phyloP scores from a whole-genome alignment of 306 rosid species.

The Benincasa hispida region DNA sequence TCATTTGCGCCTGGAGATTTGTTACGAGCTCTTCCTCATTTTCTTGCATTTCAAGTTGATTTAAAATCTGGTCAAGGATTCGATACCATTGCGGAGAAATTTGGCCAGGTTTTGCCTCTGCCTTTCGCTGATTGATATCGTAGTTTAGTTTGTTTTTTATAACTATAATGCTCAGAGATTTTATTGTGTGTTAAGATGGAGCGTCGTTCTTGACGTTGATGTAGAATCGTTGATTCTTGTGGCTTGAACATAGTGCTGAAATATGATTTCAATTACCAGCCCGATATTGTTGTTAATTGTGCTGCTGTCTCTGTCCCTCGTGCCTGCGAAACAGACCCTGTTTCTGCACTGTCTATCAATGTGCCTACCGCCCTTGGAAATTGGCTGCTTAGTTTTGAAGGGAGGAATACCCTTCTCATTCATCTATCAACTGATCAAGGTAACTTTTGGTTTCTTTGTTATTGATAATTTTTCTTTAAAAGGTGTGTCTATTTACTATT shows the following conservation, averaged over 20 bases:
- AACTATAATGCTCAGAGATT: background rate
- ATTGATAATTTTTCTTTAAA: background rate
- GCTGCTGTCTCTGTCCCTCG: constrained; percentile 87
- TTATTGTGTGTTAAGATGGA: too few species aligned
- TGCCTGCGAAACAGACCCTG: constrained; percentile 67
- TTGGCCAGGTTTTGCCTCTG: constrained; percentile 58
- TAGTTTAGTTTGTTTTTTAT: background rate
- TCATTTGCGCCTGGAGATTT: constrained; percentile 48
- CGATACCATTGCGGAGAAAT: constrained; percentile 38
- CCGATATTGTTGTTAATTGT: constrained; percentile 78
- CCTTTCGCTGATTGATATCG: background rate
- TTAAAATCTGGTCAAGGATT: constrained; percentile 65
- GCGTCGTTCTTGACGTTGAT: too few species aligned
- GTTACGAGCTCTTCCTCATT: constrained; percentile 32
- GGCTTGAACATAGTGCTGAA: constrained; percentile 15
- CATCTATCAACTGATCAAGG: constrained; percentile 97
- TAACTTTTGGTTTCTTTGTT: constrained; percentile 7
- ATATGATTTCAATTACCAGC: constrained; percentile 34
- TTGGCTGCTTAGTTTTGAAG: constrained; percentile 57
- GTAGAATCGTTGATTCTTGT: background rate
- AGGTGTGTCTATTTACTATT: too few species aligned
- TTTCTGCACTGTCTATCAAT: constrained; percentile 59
- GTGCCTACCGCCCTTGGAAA: constrained; percentile 69
- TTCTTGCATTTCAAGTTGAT: constrained; percentile 53
- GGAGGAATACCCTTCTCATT: constrained; percentile 37